Conservation (phyloP, 176 grass and related monocot species). For the Canna indica region DNA sequence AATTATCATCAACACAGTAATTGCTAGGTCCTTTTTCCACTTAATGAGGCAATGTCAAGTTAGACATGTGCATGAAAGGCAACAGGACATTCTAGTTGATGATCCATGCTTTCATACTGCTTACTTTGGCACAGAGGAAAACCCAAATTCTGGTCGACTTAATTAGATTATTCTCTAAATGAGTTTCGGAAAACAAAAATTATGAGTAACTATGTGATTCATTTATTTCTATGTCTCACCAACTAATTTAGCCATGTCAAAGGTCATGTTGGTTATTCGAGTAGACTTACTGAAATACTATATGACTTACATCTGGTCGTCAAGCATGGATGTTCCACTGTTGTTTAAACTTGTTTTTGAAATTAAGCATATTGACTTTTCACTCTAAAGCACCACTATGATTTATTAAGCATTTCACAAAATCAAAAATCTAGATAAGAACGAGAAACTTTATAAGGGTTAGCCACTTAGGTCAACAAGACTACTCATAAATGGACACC, state of each 20-base stretch:
- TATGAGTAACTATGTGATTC: neutral
- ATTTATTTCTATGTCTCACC: neutral
- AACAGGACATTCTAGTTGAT: neutral
- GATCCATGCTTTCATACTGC: neutral
- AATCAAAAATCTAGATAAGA: neutral
- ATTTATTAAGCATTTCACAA: neutral
- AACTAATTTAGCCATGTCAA: neutral
- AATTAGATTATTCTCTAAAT: neutral
- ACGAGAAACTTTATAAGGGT: neutral
- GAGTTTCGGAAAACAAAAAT: neutral
- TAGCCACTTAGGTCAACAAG: neutral
- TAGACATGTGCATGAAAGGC: neutral
- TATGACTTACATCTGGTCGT: neutral
- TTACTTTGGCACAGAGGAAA: neutral
- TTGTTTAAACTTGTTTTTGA: neutral
- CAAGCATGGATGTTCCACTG: neutral
- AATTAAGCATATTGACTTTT: neutral
- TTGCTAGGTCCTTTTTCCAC: neutral
- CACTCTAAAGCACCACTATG: neutral
- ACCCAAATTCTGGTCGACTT: neutral
- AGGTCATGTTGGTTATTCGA: neutral
- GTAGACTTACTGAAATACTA: neutral
- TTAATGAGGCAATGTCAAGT: neutral
- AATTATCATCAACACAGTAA: neutral
- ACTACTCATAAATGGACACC: neutral